These are phyloP conservation scores for Aspergillus hortae DNA, from an alignment of 2,329 filamentous ascomycete species.

Conservation along the genomic window DNA sequence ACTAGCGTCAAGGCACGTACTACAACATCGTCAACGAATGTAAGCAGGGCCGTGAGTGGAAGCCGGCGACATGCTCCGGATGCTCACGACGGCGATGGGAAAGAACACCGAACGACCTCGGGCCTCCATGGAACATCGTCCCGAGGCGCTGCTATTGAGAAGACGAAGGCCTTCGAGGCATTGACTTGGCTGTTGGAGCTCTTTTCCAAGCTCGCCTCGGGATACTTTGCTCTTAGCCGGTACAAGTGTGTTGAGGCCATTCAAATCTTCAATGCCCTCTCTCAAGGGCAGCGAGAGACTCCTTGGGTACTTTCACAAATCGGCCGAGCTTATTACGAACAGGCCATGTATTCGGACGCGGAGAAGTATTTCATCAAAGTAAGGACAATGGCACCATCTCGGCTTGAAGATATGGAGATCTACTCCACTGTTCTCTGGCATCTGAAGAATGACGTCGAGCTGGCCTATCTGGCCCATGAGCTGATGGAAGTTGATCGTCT, in stretches of 20 bases:
- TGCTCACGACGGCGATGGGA: conserved; percentile 65
- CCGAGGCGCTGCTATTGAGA: conserved; percentile 45
- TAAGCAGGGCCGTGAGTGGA: conserved; percentile 84
- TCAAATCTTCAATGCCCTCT: conserved; percentile 67
- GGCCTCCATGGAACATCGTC: conserved; percentile 24
- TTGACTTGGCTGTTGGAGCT: conserved; percentile 74
- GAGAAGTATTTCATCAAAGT: conserved; percentile 82
- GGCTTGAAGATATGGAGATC: conserved; percentile 92
- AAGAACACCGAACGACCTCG: conserved; percentile 50
- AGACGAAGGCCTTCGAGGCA: conserved; percentile 68
- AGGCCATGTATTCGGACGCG: conserved; percentile 78
- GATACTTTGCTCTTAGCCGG: conserved; percentile 72
- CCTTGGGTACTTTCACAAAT: conserved; percentile 91
- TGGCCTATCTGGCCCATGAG: conserved; percentile 89
- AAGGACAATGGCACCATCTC: conserved; percentile 73
- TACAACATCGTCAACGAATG: conserved; percentile 61
- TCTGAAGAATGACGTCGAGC: conserved; percentile 82
- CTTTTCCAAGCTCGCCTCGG: conserved; percentile 75
- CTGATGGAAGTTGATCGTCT: conserved; percentile 82
- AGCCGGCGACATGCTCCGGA: conserved; percentile 66
- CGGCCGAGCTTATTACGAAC: conserved; percentile 87
- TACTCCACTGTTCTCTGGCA: conserved; percentile 99
- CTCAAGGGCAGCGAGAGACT: conserved; percentile 75
- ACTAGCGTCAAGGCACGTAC: conserved; percentile 65
- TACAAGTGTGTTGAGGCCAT: conserved; percentile 78